Evolutionary conservation across 2,329 filamentous ascomycete species (phyloP).

Genomic region (Fusarium incarnatum): DNA sequence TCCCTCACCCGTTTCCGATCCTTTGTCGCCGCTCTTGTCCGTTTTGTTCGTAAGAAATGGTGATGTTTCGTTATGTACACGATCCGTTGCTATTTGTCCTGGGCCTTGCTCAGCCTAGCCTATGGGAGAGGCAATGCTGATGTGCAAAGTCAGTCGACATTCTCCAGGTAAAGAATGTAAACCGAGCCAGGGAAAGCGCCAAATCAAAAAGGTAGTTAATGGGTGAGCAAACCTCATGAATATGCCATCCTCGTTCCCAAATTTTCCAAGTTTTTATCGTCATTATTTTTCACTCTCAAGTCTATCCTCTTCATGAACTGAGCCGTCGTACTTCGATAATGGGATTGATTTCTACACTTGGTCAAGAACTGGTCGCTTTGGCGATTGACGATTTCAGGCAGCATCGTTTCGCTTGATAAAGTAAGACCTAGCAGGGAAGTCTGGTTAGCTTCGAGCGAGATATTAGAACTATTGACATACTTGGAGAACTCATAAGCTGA

Average conservation of each 20-base stretch:
- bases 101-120: constrained; percentile 10
- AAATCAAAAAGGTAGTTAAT: constrained; percentile 29
- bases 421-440: constrained; percentile 61
- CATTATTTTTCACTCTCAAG: constrained; percentile 14
- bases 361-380: constrained; percentile 7
- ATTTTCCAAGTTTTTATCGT: not conserved
- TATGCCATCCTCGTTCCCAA: constrained; percentile 18
- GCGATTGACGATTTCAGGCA: constrained; percentile 45
- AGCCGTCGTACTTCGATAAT: constrained; percentile 15
- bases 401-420: constrained; percentile 67
- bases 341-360: constrained; percentile 16
- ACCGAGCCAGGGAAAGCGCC: constrained; percentile 18
- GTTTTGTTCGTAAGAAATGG: constrained; percentile 39
- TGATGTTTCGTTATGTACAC: constrained; percentile 45
- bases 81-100: constrained; percentile 30
- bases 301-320: constrained; percentile 12
- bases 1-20: constrained; percentile 17
- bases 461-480: constrained; percentile 57
- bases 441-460: constrained; percentile 5
- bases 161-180: constrained; percentile 11
- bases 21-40: constrained; percentile 27
- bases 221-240: constrained; percentile 28
- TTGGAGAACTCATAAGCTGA: constrained; percentile 78
- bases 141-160: constrained; percentile 8
- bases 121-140: not conserved